Percentiles rank a stretch among this genome's conserved stretches.
Evolutionary conservation across 345 rosid genomes (phyloP).

Genomic region (Melastoma malabathricum): DNA sequence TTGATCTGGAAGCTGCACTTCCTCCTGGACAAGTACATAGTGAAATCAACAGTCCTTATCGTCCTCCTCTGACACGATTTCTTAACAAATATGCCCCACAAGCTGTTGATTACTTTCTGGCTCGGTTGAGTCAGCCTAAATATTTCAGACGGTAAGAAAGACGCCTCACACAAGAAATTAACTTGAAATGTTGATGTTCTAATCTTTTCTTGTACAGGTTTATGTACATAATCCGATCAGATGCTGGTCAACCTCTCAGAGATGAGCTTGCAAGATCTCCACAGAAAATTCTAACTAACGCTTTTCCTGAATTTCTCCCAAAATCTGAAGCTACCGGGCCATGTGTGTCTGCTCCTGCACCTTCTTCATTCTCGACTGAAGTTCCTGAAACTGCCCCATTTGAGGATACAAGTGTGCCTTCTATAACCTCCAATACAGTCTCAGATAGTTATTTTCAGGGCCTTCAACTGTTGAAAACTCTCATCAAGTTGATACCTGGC

Average conservation of each 20-base stretch:
- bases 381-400: constrained; percentile 30
- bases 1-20: constrained; percentile 91
- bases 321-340: constrained; percentile 43
- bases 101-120: constrained; percentile 94
- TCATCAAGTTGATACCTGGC: constrained; percentile 77
- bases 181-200: neutral
- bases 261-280: constrained; percentile 94
- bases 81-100: constrained; percentile 83
- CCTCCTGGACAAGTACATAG: constrained; percentile 81
- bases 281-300: constrained; percentile 70
- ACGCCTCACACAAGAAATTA: neutral
- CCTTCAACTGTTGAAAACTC: constrained; percentile 72
- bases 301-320: constrained; percentile 73
- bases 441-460: constrained; percentile 92
- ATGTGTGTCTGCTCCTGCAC: constrained; percentile 44
- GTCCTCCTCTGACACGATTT: constrained; percentile 86
- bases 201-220: constrained; percentile 41
- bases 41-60: constrained; percentile 97
- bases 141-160: constrained; percentile 80
- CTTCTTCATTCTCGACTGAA: constrained; percentile 46
- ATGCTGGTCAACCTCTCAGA: constrained; percentile 88
- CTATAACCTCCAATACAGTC: constrained; percentile 26
- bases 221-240: constrained; percentile 88
- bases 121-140: constrained; percentile 78
- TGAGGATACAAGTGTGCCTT: constrained; percentile 40